Base-by-base conservation (phyloP, 805 yeast species). In the Sugiyamaella chiloensis region DNA sequence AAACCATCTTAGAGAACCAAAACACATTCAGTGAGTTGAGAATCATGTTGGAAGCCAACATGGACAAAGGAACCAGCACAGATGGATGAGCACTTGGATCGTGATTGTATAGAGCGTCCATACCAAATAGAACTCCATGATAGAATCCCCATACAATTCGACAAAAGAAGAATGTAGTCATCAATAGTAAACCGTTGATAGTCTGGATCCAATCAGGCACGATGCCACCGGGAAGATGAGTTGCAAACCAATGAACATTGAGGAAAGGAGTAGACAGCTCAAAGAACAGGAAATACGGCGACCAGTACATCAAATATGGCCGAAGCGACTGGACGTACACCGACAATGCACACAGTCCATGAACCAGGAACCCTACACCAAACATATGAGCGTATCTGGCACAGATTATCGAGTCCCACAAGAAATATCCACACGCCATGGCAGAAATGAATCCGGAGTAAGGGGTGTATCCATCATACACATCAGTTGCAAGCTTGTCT, bases 221-320 rank as follows among this genome's bases (percentile, higher is more conserved):
- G 2, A 79, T 65, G 2, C 85, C 86, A 1, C 73, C 73, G 1
- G 96, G 93, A 14, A 89, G 71, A 58, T 86, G 83, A 26, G 85
- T 75, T 27, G 88, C 81, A 65, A 84, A 90, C 96, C 97, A 93
- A 65, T 93, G 87, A 62, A 87, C 64, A 66, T 93, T 95, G 52
- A 93, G 96, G 67, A 93, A 93, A 6, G 98, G 98, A 1, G 97
- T 87, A 40, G 95, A 84, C 34, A 86, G 75, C 68, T 93, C 99
- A 66, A 85, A 93, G 42, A 86, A 63, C 58, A 93, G 73, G 63
- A 90, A 93, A 17, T 83, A 80, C 1, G 96, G 91, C 23, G 86
- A 76, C 80, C 85, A 84, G 43, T 89, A 84, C 65, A 83, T 80
- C 61, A 87, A 79, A 65, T 81, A 86, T 2, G 96, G 96, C 26